Evolutionary conservation across 208 protist genomes (phyloP).

Genomic region (Sergeia podlipaevii): DNA sequence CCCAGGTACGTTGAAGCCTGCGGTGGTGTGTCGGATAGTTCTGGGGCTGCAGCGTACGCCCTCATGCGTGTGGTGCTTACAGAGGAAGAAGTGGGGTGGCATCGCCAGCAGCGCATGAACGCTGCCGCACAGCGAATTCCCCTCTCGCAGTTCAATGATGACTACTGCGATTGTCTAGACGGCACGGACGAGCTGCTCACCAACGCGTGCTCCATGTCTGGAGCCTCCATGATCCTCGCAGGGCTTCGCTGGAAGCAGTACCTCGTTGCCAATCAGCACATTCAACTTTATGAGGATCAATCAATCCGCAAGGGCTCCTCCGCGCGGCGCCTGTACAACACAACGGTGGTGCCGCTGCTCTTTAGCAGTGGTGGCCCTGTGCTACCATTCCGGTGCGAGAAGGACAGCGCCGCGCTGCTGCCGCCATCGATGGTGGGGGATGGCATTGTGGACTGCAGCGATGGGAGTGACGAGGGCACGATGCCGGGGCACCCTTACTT

Average conservation of each 20-base stretch:
- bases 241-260: slow-evolving; percentile 47
- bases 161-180: slow-evolving; percentile 86
- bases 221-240: slow-evolving; percentile 27
- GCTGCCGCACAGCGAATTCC: slow-evolving; percentile 48
- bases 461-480: slow-evolving; percentile 50
- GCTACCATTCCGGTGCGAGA: slow-evolving; percentile 43
- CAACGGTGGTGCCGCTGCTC: slow-evolving; percentile 1
- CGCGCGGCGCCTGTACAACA: neutral
- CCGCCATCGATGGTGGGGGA: slow-evolving; percentile 65
- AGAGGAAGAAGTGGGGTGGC: slow-evolving; percentile 36
- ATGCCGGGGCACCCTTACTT: neutral
- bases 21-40: neutral
- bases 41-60: slow-evolving; percentile 9
- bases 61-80: slow-evolving; percentile 53
- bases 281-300: slow-evolving; percentile 53
- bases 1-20: slow-evolving; percentile 29
- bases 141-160: slow-evolving; percentile 56
- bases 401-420: slow-evolving; percentile 31
- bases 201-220: slow-evolving; percentile 73
- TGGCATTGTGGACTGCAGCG: slow-evolving; percentile 74
- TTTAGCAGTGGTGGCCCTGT: slow-evolving; percentile 30
- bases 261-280: slow-evolving; percentile 27
- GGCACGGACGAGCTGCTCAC: slow-evolving; percentile 75
- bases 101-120: slow-evolving; percentile 32
- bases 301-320: neutral